Evolutionary conservation across 495 filamentous ascomycete genomes (phyloP).

Genomic region (Cairneyella variabilis): DNA sequence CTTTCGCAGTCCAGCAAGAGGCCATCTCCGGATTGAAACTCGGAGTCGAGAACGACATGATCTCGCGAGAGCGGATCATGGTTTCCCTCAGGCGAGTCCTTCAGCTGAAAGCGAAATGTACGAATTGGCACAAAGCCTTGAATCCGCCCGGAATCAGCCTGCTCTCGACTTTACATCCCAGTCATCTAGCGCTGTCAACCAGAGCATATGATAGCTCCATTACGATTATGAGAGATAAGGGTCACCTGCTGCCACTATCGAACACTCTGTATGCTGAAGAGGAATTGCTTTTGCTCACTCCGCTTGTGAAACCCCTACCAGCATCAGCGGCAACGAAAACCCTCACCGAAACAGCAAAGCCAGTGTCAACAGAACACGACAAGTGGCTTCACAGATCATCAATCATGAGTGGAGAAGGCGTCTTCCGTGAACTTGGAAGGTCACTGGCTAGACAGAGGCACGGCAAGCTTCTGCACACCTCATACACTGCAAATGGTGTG

Average conservation of each 20-base stretch:
- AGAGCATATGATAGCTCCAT: constrained; percentile 84
- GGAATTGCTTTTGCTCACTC: constrained; percentile 77
- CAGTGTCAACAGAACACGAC: constrained; percentile 50
- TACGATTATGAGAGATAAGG: constrained; percentile 79
- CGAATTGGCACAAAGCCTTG: constrained; percentile 78
- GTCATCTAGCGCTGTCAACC: constrained; percentile 72
- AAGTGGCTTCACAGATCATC: constrained; percentile 53
- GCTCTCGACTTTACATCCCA: constrained; percentile 72
- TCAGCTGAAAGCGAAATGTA: constrained; percentile 69
- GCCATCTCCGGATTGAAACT: constrained; percentile 80
- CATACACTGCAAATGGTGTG: constrained; percentile 86
- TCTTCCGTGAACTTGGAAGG: constrained; percentile 79
- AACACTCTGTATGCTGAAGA: constrained; percentile 75
- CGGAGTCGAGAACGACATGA: constrained; percentile 80
- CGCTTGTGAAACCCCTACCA: constrained; percentile 79
- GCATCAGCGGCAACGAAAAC: constrained; percentile 68
- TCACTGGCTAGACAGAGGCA: constrained; percentile 76
- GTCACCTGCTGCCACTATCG: constrained; percentile 71
- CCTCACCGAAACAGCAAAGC: constrained; percentile 24
- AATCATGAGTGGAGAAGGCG: constrained; percentile 80
- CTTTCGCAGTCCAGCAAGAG: constrained; percentile 81
- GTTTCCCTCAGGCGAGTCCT: constrained; percentile 72
- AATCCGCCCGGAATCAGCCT: constrained; percentile 69
- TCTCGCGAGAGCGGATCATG: constrained; percentile 69
- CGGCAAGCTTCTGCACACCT: constrained; percentile 82